Base-by-base conservation (phyloP, 805 yeast genomes). In the Metschnikowia aberdeeniae region DNA sequence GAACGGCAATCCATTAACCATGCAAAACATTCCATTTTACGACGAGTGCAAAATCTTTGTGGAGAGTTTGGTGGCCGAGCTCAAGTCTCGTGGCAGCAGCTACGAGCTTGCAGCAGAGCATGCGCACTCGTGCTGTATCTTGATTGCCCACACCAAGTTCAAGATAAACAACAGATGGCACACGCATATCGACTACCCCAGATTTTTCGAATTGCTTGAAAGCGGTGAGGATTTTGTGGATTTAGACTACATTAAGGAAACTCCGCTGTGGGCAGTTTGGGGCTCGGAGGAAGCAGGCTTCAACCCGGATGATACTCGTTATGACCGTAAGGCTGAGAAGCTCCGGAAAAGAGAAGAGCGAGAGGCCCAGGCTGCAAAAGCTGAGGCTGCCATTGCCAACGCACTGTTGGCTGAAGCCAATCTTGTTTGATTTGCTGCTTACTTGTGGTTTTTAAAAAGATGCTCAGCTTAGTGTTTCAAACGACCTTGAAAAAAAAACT, bases 11-110 rank as follows among this genome's bases (percentile, higher is more conserved):
- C 90, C 96, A 39, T 72, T 89, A 53, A 89, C 97, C 2, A 89
- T 89, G 97, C 92, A 89, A 61, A 89, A 89, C 59, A 93, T 90
- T 45, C 97, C 97, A 36, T 89, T 86, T 60, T 89, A 89, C 60
- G 95, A 88, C 51, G 97, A 89, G 62, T 92, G 96, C 60, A 81
- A 80, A 55, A 68, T 63, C 6, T 89, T 89, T 63, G 97, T 89
- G 4, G 73, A 72, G 39, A 73, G 70, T 8, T 76, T 89, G 51
- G 77, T 79, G 36, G 67, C 68, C 10, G 89, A 83, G 55, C 73
- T 89, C 46, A 71, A 78, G 43, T 63, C 71, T 10, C 76, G 95
- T 55, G 89, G 89, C 1, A 70, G 84, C 27, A 75, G 73, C 24
- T 89, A 90, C 59, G 95, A 81, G 38, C 72, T 89, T 47, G 96